Conservation (phyloP, 2,329 filamentous ascomycete genomes). For the Beauveria sp. region DNA sequence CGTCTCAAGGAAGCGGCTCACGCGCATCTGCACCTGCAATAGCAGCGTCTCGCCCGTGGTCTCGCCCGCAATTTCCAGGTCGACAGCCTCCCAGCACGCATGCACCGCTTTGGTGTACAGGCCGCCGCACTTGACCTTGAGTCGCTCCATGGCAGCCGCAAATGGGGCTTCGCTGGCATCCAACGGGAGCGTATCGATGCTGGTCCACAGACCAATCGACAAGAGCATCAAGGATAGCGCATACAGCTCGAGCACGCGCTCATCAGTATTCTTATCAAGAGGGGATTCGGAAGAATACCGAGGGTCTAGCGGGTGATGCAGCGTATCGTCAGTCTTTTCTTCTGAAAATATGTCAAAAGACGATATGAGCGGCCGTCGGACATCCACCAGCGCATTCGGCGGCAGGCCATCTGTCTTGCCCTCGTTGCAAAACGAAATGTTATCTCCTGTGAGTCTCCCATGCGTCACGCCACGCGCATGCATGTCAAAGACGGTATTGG, state of each 20-base stretch:
- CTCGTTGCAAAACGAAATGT: slow-evolving; percentile 56
- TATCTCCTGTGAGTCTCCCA: slow-evolving; percentile 60
- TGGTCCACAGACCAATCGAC: slow-evolving; percentile 69
- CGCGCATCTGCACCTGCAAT: slow-evolving; percentile 45
- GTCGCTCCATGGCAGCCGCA: slow-evolving; percentile 53
- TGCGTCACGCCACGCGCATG: slow-evolving; percentile 63
- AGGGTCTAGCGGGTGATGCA: slow-evolving; percentile 58
- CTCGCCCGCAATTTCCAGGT: slow-evolving; percentile 46
- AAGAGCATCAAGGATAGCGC: slow-evolving; percentile 65
- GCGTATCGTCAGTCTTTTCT: slow-evolving; percentile 21
- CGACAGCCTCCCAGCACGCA: slow-evolving; percentile 63
- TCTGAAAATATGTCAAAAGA: slow-evolving; percentile 64
- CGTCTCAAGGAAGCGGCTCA: slow-evolving; percentile 52
- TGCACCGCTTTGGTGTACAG: slow-evolving; percentile 70
- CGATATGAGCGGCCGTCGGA: slow-evolving; percentile 61
- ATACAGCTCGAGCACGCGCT: slow-evolving; percentile 60
- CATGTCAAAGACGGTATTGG: slow-evolving; percentile 65
- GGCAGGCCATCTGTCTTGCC: slow-evolving; percentile 31
- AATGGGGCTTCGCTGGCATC: slow-evolving; percentile 41
- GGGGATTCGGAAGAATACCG: slow-evolving; percentile 41
- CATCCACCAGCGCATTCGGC: slow-evolving; percentile 45
- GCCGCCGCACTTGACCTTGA: slow-evolving; percentile 62
- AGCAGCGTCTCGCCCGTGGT: slow-evolving; percentile 43
- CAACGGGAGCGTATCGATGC: slow-evolving; percentile 47
- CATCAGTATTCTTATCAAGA: slow-evolving; percentile 41